Evolutionary conservation across 495 filamentous ascomycete species (phyloP), one percentile per base, ranked within the genome.

Genomic region (Mycothermus thermophilus): DNA sequence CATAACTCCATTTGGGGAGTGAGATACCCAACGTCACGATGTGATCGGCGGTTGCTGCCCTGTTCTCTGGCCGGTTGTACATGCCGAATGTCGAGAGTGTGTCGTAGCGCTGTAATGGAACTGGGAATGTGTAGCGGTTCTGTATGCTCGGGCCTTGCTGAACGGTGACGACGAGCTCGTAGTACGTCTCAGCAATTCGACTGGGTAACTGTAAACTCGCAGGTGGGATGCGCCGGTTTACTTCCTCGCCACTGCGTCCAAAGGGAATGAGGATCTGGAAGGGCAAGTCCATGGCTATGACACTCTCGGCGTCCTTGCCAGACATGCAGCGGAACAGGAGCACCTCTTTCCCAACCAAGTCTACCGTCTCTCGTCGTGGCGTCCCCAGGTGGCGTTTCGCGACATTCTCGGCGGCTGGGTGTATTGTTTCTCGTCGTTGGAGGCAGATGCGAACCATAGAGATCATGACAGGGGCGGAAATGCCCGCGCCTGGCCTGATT

Each of bases 61-160:
- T 82, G 33, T 74, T 77, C 55, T 95, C 90, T 8, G 85, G 90
- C 18, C 85, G 77, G 59, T 96, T 95, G 62, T 95, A 97, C 90
- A 97, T 97, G 54, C 90, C 92, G 58, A 96, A 97, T 20, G 90
- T 96, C 15, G 87, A 95, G 19, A 97, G 65, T 3, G 86, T 97
- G 56, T 97, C 90, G 59, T 95, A 97, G 44, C 90, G 71, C 42
- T 77, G 71, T 42, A 97, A 74, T 9, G 90, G 92, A 1, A 96
- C 82, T 1, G 90, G 87, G 42, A 94, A 93, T 5, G 78, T 59
- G 49, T 87, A 90, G 63, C 92, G 93, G 48, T 79, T 81, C 53
- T 95, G 80, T 22, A 86, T 75, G 37, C 75, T 69, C 30, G 73
- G 75, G 5, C 85, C 83, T 54, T 97, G 90, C 52, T 96, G 88